Conservation (phyloP, 306 rosid genomes). For the Trichosanthes truncata region DNA sequence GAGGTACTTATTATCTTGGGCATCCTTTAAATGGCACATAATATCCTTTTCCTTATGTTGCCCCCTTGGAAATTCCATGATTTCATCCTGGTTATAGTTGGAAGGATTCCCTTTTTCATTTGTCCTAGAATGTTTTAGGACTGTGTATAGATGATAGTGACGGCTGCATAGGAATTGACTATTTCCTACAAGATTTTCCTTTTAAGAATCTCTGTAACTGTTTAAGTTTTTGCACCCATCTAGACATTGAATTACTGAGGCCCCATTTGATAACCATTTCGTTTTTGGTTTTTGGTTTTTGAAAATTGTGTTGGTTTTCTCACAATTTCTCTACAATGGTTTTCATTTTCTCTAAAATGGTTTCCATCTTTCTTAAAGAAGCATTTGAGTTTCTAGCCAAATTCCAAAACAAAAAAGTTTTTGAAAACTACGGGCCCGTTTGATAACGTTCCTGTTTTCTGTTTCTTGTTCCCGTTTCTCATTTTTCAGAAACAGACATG, state of each 20-base stretch:
- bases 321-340: too few relatives aligned
- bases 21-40: background rate
- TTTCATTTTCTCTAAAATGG: too few relatives aligned
- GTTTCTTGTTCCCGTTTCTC: too few relatives aligned
- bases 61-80: background rate
- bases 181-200: background rate
- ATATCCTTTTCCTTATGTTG: background rate
- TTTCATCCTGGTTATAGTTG: background rate
- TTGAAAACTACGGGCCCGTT: too few relatives aligned
- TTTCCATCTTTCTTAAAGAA: too few relatives aligned
- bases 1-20: conserved; percentile 44
- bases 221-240: background rate
- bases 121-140: background rate
- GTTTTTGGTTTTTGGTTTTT: too few relatives aligned
- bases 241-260: background rate
- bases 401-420: too few relatives aligned
- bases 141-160: background rate
- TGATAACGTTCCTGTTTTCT: too few relatives aligned
- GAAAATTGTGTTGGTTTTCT: too few relatives aligned
- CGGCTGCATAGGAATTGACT: background rate
- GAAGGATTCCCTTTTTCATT: background rate
- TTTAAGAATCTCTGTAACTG: background rate
- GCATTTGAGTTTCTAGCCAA: too few relatives aligned
- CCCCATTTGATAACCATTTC: too few relatives aligned
- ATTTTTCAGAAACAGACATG: too few relatives aligned